These are phyloP conservation scores for Fusarium pininemorale DNA, from an alignment of 2,329 filamentous ascomycete genomes.

Conservation along the genomic window DNA sequence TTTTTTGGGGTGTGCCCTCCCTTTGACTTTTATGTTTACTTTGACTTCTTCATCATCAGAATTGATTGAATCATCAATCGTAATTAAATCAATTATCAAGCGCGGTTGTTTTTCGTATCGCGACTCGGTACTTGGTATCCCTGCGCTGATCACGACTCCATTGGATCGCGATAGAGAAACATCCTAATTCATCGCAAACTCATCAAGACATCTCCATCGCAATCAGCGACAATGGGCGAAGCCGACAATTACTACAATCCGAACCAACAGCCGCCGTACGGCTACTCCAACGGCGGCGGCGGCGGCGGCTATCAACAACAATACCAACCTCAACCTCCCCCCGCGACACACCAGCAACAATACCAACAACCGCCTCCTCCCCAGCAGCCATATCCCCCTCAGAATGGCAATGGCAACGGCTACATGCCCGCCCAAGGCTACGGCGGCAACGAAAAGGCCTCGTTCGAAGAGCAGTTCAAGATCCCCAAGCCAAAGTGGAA, in stretches of 20 bases:
- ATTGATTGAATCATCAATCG: neutral
- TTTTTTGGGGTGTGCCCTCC: neutral
- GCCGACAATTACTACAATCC: constrained; percentile 47
- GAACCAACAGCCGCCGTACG: constrained; percentile 31
- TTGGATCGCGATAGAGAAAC: neutral
- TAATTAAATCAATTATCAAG: neutral
- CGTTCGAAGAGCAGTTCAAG: constrained; percentile 85
- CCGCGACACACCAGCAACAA: constrained; percentile 31
- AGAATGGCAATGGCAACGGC: constrained; percentile 40
- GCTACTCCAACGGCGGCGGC: constrained; percentile 27
- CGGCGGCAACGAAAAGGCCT: constrained; percentile 56
- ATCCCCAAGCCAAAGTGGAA: constrained; percentile 87
- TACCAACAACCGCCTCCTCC: constrained; percentile 37
- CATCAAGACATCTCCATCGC: neutral
- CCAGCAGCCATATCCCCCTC: constrained; percentile 41
- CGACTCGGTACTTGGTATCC: constrained; percentile 1
- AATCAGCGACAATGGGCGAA: constrained; percentile 46
- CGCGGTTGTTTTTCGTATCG: neutral
- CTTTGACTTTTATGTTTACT: neutral
- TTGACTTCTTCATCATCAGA: neutral
- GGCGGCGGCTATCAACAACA: constrained; percentile 35
- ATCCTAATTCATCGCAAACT: neutral
- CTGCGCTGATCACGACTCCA: constrained; percentile 29
- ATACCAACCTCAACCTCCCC: constrained; percentile 39
- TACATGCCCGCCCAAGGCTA: constrained; percentile 51